Evolutionary conservation across 495 filamentous ascomycete genomes (phyloP), one percentile per base, ranked within the genome.

Genomic region (Patellaria atrata): DNA sequence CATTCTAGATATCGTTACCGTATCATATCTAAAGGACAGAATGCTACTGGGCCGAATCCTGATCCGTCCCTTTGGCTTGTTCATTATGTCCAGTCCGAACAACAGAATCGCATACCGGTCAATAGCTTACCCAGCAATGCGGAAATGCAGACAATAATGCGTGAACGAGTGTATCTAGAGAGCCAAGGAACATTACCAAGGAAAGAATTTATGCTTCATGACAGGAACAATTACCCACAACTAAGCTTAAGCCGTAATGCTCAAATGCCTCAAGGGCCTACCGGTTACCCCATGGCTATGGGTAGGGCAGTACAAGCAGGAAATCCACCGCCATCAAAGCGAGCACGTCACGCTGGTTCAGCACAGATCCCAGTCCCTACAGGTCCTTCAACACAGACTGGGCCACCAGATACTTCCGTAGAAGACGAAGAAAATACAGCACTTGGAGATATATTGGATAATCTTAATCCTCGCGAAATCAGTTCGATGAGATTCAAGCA

Each of bases 151-250:
- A 50, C 52, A 18, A 65, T 68, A n/a, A 59, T 85, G 46, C 56
- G 60, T 11, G 65, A 75, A 32, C 73, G 86, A 12, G 61, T 61
- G 16, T 76, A 73, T 44, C 62, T 94, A 5, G 77, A 89, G 45
- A 64, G 61, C 22, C 73, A 79, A 43, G 87, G 89, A 17, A 80
- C 82, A 48, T 71, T 94, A 21, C 67, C 73, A 26, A 77, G 80
- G 38, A 94, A 92, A 47, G 85, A 94, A 45, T 97, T 97, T 51
- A 85, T 94, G 70, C 68, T 97, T 15, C 70, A 76, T 25, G 89
- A 97, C 55, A 71, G 82, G 5, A 64, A 67, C 30, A 89, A 79
- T 55, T 97, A 87, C 87, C 87, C 89, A 4, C 68, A 73, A 10
- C 79, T 96, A 35, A 70, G 71, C 25, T 71, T 83, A 35, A 82